Base-by-base conservation (phyloP, 2,329 filamentous ascomycete species). In the Kalaharituber pfeilii region DNA sequence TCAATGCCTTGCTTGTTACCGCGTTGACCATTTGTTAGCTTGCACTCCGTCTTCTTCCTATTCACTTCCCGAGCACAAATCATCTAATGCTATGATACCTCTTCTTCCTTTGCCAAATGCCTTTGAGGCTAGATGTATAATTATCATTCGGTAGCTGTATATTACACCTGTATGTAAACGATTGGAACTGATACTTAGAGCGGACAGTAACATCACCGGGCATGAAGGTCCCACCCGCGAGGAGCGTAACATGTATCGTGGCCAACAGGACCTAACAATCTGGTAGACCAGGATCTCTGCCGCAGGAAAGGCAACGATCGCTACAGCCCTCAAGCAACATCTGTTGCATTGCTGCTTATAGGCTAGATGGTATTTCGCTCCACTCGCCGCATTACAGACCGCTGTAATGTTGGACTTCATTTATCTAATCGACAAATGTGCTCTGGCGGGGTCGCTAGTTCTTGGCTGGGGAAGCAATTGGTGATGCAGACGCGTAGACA, bases 251-350 rank as follows among this genome's bases (percentile, higher is more conserved):
- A 68, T 75, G 62, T 72, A 78, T 63, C 85, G 86, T 70, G 79
- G 81, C 69, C 91, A 98, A 71, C 78, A 79, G 62, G 91, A 91
- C 67, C 82, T 93, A 68, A 98, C 91, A 55, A 82, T 98, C 72
- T 98, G 91, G 91, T 84, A 98, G 67, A 98, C 91, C 1, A 91
- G 91, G 53, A 84, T 98, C 60, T 94, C 86, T 30, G 91, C 89
- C 51, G 94, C 86, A 0, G 91, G 91, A 67, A 98, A 98, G 73
- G 95, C 89, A 52, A 98, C 91, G 56, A 86, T 98, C 59, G 91
- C 91, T 53, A 94, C 86, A 2, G 91, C 91, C 15, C 84, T 98
- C 39, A 91, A 98, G 75, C 89, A 95, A 73, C 87, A 95, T 70
- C 81, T 98, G 29, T 79, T 98, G 54, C 87, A 94, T 39, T 39